Conservation (phyloP, 1,284 basidiomycete genomes). For the Tilletia walkeri region DNA sequence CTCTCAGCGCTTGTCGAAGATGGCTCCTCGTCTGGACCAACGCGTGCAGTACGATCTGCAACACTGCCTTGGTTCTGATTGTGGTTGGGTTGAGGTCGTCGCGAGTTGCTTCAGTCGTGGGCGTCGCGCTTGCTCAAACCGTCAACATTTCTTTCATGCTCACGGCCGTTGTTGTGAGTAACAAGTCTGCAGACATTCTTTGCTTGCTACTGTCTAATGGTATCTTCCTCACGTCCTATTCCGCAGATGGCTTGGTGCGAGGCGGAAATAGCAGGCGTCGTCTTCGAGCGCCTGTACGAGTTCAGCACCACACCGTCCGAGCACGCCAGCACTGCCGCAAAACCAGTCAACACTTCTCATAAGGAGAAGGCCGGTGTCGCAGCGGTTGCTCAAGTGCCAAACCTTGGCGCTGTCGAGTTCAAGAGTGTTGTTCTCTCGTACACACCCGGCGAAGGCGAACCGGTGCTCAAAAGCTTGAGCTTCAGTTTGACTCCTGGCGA, state of each 20-base stretch:
- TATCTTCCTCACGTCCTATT: too few relatives aligned
- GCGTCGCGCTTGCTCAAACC: constrained; percentile 53
- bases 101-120: constrained; percentile 39
- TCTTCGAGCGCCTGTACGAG: constrained; percentile 53
- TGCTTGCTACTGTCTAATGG: background rate
- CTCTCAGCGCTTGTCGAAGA: constrained; percentile 34
- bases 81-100: constrained; percentile 36
- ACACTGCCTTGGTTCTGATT: constrained; percentile 34
- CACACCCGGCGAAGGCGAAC: constrained; percentile 33
- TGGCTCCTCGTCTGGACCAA: constrained; percentile 42
- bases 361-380: background rate
- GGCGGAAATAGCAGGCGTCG: constrained; percentile 55
- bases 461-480: constrained; percentile 36
- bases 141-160: constrained; percentile 33
- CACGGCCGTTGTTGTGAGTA: constrained; percentile 21
- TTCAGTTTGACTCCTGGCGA: constrained; percentile 31
- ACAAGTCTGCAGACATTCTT: too few relatives aligned
- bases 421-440: constrained; percentile 31
- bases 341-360: background rate
- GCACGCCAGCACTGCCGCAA: background rate
- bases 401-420: background rate
- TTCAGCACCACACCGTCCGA: constrained; percentile 42
- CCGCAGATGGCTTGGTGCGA: constrained; percentile 46
- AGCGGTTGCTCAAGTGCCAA: too few relatives aligned
- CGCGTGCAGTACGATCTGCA: constrained; percentile 30